phyloP scores from a whole-genome alignment of 306 rosid species.

The Pachyrhizus erosus region DNA sequence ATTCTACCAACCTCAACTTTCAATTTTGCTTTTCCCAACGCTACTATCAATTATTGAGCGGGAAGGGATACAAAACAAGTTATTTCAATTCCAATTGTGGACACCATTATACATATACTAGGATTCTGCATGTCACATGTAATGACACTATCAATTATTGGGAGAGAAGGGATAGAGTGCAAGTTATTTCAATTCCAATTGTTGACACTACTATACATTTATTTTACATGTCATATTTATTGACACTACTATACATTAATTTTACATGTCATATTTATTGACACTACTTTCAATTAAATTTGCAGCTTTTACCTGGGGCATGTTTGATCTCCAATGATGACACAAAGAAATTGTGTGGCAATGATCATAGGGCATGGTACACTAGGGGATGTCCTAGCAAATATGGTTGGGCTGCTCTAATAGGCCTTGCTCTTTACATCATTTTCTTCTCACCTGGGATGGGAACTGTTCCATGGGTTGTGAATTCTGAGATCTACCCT shows the following conservation, averaged over 20 bases:
- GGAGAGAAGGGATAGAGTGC: not conserved
- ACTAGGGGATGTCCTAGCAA: conserved; percentile 75
- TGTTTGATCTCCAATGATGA: conserved; percentile 53
- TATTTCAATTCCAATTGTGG: not conserved
- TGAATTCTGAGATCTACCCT: conserved; percentile 79
- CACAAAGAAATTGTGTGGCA: conserved; percentile 40
- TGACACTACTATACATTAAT: not conserved
- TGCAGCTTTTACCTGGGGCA: conserved; percentile 72
- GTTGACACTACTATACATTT: not conserved
- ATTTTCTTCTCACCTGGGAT: conserved; percentile 70
- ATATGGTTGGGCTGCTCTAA: conserved; percentile 60
- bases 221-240: too few relatives aligned
- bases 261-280: not conserved
- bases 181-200: not conserved
- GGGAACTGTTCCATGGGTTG: conserved; percentile 81
- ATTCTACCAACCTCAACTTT: not conserved
- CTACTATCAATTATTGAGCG: not conserved
- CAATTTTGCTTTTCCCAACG: not conserved
- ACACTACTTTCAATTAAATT: not conserved
- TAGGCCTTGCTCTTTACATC: conserved; percentile 66
- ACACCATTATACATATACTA: not conserved
- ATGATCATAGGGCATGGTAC: conserved; percentile 64
- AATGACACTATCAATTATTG: not conserved
- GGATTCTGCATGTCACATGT: not conserved
- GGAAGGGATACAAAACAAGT: not conserved